Conservation (phyloP, 2,329 filamentous ascomycete species). For the Trichoderma koningiopsis region DNA sequence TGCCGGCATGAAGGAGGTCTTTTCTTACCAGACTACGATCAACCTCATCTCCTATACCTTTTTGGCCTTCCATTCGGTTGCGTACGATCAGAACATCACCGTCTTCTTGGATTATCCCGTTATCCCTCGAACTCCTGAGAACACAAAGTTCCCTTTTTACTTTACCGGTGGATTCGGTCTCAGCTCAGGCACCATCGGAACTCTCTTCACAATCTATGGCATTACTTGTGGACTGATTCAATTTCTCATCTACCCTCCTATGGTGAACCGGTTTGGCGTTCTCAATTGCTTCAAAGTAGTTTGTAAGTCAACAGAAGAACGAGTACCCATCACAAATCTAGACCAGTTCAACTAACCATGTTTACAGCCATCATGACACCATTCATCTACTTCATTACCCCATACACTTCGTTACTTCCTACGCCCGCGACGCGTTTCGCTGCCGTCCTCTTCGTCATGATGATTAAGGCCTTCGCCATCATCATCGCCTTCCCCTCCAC, state of each 20-base stretch:
- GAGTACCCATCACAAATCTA: not conserved
- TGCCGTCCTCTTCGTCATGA: slow-evolving; percentile 68
- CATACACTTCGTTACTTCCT: slow-evolving; percentile 71
- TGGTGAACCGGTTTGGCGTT: slow-evolving; percentile 73
- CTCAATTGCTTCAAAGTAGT: slow-evolving; percentile 72
- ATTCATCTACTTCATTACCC: slow-evolving; percentile 76
- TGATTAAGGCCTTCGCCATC: slow-evolving; percentile 71
- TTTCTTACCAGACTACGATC: slow-evolving; percentile 72
- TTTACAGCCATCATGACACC: slow-evolving; percentile 66
- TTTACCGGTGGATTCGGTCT: slow-evolving; percentile 81
- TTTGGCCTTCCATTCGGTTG: slow-evolving; percentile 78
- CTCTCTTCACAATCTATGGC: slow-evolving; percentile 83
- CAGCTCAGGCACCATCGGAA: slow-evolving; percentile 73
- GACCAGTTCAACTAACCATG: not conserved
- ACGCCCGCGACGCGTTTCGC: slow-evolving; percentile 53
- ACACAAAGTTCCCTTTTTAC: slow-evolving; percentile 70
- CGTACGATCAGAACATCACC: slow-evolving; percentile 84
- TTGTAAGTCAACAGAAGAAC: slow-evolving; percentile 39
- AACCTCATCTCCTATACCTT: slow-evolving; percentile 79
- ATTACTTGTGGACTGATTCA: slow-evolving; percentile 79
- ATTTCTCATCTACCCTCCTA: slow-evolving; percentile 78
- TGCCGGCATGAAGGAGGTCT: slow-evolving; percentile 62
- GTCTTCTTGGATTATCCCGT: slow-evolving; percentile 82
- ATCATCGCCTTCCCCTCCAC: slow-evolving; percentile 89
- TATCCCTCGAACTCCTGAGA: slow-evolving; percentile 58